Evolutionary conservation across 345 rosid genomes (phyloP).

Genomic region (Populus alba): DNA sequence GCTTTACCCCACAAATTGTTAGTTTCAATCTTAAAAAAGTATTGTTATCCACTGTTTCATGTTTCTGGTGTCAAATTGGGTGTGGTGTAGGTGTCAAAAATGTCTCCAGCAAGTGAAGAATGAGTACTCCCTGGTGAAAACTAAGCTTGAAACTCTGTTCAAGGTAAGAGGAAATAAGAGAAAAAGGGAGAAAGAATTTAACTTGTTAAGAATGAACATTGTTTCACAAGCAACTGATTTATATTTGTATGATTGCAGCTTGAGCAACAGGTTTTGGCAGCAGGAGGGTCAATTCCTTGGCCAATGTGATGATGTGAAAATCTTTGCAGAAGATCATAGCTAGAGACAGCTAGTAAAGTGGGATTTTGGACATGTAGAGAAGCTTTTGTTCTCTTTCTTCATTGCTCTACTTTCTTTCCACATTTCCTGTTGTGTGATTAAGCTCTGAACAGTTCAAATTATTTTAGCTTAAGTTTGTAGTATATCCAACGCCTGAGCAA

Average conservation of each 20-base stretch:
- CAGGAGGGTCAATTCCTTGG: conserved; percentile 44
- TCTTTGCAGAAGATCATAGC: neutral
- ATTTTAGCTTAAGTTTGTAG: conserved; percentile 25
- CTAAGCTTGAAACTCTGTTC: conserved; percentile 60
- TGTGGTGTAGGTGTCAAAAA: conserved; percentile 46
- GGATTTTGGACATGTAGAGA: conserved; percentile 13
- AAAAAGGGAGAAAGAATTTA: neutral
- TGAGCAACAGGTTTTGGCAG: conserved; percentile 49
- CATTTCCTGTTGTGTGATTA: conserved; percentile 7
- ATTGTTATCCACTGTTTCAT: neutral
- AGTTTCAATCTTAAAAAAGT: neutral
- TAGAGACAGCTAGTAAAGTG: conserved; percentile 1
- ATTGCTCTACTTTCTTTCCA: conserved; percentile 1
- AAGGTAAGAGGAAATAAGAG: conserved; percentile 28
- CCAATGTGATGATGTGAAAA: conserved; percentile 15
- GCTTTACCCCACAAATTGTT: neutral
- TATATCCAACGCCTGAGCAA: conserved; percentile 22
- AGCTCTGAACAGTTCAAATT: conserved; percentile 15
- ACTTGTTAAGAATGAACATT: neutral
- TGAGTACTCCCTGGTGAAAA: conserved; percentile 50
- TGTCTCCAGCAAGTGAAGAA: conserved; percentile 56
- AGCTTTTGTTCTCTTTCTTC: neutral
- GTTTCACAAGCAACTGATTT: neutral
- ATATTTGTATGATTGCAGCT: conserved; percentile 31
- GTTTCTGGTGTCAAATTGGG: conserved; percentile 5